phyloP scores from a whole-genome alignment of 2,329 filamentous ascomycete genomes.

The Colletotrichum liaoningense region DNA sequence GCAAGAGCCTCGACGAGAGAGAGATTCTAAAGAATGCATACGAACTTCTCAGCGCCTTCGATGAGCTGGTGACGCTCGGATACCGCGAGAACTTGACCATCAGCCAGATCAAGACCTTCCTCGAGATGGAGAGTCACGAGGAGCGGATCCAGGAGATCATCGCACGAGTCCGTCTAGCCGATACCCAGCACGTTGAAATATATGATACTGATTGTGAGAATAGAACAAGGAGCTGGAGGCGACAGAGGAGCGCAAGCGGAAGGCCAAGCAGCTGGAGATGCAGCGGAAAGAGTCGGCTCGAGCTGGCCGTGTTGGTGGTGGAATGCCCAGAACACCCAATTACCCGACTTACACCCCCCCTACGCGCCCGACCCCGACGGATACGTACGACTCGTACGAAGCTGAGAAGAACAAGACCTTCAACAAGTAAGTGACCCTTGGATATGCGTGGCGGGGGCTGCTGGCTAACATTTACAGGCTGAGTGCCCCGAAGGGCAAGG shows the following conservation, averaged over 20 bases:
- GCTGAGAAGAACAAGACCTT: slow-evolving; percentile 96
- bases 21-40: slow-evolving; percentile 97
- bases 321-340: slow-evolving; percentile 77
- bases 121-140: slow-evolving; percentile 99
- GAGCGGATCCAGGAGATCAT: slow-evolving; percentile 99
- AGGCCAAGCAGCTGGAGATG: slow-evolving; percentile 98
- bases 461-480: slow-evolving; percentile 17
- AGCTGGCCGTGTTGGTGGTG: slow-evolving; percentile 68
- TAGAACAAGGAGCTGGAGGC: slow-evolving; percentile 99
- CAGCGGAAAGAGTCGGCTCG: slow-evolving; percentile 96
- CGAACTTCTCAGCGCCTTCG: slow-evolving; percentile 95
- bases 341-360: slow-evolving; percentile 93
- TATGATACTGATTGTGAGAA: slow-evolving; percentile 39
- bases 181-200: not conserved
- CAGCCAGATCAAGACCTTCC: slow-evolving; percentile 97
- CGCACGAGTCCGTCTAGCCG: slow-evolving; percentile 72
- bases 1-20: slow-evolving; percentile 94
- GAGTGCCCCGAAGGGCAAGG: slow-evolving; percentile 84
- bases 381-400: slow-evolving; percentile 94
- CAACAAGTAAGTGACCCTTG: slow-evolving; percentile 71
- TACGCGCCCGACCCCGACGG: slow-evolving; percentile 76
- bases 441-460: not conserved
- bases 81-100: slow-evolving; percentile 97
- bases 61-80: slow-evolving; percentile 94
- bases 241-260: slow-evolving; percentile 96